Percentiles rank a stretch among this genome's conserved stretches.
Evolutionary conservation across 2,329 filamentous ascomycete genomes (phyloP).

Genomic region (Aspergillus costaricaensis): DNA sequence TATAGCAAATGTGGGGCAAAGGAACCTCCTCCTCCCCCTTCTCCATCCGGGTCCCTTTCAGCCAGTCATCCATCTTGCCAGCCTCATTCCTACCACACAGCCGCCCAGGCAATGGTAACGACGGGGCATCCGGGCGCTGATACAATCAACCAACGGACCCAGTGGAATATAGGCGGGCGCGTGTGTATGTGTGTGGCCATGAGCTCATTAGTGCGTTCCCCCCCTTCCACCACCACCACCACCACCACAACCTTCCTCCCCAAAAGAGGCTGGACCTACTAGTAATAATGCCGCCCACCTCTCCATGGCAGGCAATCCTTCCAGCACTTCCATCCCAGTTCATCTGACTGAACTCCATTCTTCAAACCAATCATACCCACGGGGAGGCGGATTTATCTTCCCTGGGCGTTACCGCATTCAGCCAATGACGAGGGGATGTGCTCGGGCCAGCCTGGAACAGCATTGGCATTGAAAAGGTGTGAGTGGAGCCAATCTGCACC

Average conservation of each 20-base stretch:
- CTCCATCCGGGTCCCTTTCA: background rate
- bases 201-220: constrained; percentile 3
- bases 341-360: background rate
- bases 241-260: too few species aligned
- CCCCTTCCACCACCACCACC: background rate
- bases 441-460: constrained; percentile 9
- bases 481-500: constrained; percentile 2
- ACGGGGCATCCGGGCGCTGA: background rate
- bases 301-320: background rate
- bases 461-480: background rate
- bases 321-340: background rate
- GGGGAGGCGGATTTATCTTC: constrained; percentile 9
- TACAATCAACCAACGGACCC: background rate
- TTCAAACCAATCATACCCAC: constrained; percentile 6
- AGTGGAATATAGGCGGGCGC: background rate
- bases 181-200: background rate
- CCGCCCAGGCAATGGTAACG: too few species aligned
- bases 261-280: too few species aligned
- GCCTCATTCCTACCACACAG: constrained; percentile 7
- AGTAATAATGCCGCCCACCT: constrained; percentile 1
- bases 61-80: background rate
- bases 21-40: background rate
- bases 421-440: constrained; percentile 5
- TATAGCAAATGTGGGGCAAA: background rate
- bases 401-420: constrained; percentile 4